phyloP scores from a whole-genome alignment of 352 stramenopile species.

The Pythium phragmitis region DNA sequence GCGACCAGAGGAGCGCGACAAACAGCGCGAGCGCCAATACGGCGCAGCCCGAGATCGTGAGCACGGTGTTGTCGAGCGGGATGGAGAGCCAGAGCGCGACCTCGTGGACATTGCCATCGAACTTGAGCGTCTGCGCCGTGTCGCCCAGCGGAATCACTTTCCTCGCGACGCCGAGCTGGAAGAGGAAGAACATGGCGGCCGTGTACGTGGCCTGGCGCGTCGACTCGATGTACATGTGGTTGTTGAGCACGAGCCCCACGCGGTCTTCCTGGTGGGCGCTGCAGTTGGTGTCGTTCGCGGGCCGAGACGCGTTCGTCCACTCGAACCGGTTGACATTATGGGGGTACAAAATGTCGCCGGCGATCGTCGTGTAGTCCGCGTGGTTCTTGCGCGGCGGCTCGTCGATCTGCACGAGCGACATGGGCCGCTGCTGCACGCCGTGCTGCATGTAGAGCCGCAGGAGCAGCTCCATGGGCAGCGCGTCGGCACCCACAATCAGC shows the following conservation, averaged over 20 bases:
- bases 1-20: not conserved
- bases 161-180: conserved; percentile 4
- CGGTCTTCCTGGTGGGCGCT: conserved; percentile 12
- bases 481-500: not conserved
- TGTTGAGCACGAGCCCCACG: conserved; percentile 7
- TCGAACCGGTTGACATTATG: conserved; percentile 9
- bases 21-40: not conserved
- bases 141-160: not conserved
- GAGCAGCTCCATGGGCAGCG: not conserved
- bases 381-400: conserved; percentile 1
- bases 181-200: conserved; percentile 18
- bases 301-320: not conserved
- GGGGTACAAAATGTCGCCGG: conserved; percentile 7
- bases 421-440: not conserved
- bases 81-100: conserved; percentile 5
- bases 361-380: not conserved
- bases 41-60: conserved; percentile 6
- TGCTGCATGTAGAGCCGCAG: not conserved
- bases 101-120: conserved; percentile 7
- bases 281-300: not conserved
- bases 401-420: conserved; percentile 12
- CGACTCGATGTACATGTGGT: conserved; percentile 23
- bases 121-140: not conserved
- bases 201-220: conserved; percentile 18
- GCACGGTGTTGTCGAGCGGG: conserved; percentile 6